Evolutionary conservation across 345 rosid species (phyloP).

Genomic region (Rhodamnia rubescens): DNA sequence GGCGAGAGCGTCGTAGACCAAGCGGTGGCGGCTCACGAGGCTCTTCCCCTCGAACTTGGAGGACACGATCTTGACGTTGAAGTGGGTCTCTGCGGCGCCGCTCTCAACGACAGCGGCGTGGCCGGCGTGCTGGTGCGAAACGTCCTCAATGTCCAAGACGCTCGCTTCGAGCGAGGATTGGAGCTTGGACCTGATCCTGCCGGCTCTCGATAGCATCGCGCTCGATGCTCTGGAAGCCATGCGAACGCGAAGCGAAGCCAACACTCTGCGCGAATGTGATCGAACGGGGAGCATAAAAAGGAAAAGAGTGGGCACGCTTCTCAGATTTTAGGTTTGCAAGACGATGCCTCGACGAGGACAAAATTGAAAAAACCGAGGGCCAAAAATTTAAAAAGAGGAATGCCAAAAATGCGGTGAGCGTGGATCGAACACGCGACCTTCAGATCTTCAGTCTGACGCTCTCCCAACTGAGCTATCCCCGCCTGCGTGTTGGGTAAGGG

Average conservation of each 20-base stretch:
- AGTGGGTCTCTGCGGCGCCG: constrained; percentile 39
- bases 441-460: constrained; percentile 99
- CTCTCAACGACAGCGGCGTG: constrained; percentile 33
- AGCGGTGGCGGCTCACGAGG: constrained; percentile 42
- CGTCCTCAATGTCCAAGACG: constrained; percentile 50
- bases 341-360: neutral
- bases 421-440: constrained; percentile 98
- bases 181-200: constrained; percentile 29
- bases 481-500: neutral
- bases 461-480: constrained; percentile 99
- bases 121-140: constrained; percentile 67
- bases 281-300: neutral
- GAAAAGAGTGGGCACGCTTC: neutral
- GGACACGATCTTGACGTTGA: constrained; percentile 44
- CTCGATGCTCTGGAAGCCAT: constrained; percentile 28
- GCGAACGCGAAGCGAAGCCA: neutral
- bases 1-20: constrained; percentile 41
- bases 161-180: constrained; percentile 24
- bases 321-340: neutral
- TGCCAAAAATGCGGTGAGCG: constrained; percentile 53
- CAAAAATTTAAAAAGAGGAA: neutral
- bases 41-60: constrained; percentile 31
- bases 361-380: neutral
- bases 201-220: constrained; percentile 21
- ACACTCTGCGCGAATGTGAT: neutral